phyloP scores from a whole-genome alignment of 371 early-diverging fungal genomes.

The Gilbertella persicaria region DNA sequence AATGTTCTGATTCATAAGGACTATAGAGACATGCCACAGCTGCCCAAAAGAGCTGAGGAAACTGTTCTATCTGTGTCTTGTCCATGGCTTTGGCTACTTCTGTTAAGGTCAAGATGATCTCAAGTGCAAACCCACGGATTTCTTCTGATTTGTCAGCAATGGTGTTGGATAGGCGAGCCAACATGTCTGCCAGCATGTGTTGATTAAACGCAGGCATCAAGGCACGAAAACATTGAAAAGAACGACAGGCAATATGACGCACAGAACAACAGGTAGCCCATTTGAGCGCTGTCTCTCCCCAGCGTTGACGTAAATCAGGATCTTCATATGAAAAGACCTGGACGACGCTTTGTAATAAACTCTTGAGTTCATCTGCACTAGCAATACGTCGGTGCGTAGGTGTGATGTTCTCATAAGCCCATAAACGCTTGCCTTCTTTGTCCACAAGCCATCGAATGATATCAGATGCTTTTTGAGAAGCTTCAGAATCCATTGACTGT shows the following conservation, averaged over 20 bases:
- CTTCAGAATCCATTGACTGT: constrained; percentile 62
- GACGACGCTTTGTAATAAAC: constrained; percentile 39
- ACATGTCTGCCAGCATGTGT: constrained; percentile 81
- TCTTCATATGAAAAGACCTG: constrained; percentile 65
- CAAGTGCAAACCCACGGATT: constrained; percentile 85
- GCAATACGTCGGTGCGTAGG: constrained; percentile 53
- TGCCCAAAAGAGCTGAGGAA: constrained; percentile 86
- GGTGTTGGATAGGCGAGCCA: constrained; percentile 83
- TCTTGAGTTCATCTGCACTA: constrained; percentile 49
- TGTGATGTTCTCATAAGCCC: constrained; percentile 82
- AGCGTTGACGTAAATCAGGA: constrained; percentile 74
- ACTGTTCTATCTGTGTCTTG: constrained; percentile 56
- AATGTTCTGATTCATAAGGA: constrained; percentile 77
- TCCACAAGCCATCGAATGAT: constrained; percentile 62
- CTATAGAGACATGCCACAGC: constrained; percentile 76
- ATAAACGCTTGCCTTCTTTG: constrained; percentile 79
- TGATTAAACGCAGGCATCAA: constrained; percentile 78
- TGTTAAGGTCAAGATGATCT: constrained; percentile 77
- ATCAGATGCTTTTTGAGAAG: constrained; percentile 56
- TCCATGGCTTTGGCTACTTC: constrained; percentile 67
- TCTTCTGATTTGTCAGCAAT: constrained; percentile 82
- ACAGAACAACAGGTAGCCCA: constrained; percentile 94
- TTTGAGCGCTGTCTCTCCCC: constrained; percentile 86
- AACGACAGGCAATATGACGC: constrained; percentile 86
- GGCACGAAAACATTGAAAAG: constrained; percentile 84